Evolutionary conservation across 805 yeast genomes (phyloP), one percentile per base, ranked within the genome.

Genomic region (Nakazawaea siamensis): DNA sequence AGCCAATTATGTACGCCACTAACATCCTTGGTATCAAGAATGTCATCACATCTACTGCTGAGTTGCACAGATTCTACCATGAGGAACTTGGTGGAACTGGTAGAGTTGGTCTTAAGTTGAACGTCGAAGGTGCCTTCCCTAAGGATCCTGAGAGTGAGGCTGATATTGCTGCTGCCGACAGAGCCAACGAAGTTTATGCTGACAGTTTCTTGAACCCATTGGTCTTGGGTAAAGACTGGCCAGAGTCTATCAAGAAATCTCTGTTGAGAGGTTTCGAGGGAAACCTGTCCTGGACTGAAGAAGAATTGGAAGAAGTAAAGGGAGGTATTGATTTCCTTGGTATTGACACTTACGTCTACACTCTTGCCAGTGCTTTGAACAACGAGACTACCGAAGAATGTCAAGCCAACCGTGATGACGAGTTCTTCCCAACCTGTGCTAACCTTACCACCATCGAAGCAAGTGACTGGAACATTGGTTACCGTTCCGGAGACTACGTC

Each of bases 251-350:
- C 40, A 43, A 42, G 19, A 44, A 46, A 15, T 43, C 52, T 11
- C 6, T 5, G 9, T 43, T 52, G 18, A 43, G 49, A 15, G 39
- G 35, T 5, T 33, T 27, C 26, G 38, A 45, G 15, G 51, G 51
- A 13, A 21, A 21, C 9, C 25, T 18, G 30, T 16, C 32, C 14
- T 51, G 54, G 43, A 46, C 58, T 4, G 43, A 26, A 4, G 54
- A 48, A 13, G 59, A 57, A 38, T 45, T 50, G 28, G 19, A 32
- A 26, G 37, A 43, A 10, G 46, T 55, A 18, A 35, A 48, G 11
- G 49, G 49, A 11, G 45, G 54, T 5, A 29, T 51, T 7, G 62
- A 57, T 35, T 57, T 51, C 47, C 54, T 54, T 32, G 60, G 60
- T n/a, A 44, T 52, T 43, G 59, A 55, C 29, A 52, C 52, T 5